These are phyloP conservation scores for Asterophora lycoperdoides DNA, from an alignment of 768 basidiomycete genomes.

Conservation along the genomic window DNA sequence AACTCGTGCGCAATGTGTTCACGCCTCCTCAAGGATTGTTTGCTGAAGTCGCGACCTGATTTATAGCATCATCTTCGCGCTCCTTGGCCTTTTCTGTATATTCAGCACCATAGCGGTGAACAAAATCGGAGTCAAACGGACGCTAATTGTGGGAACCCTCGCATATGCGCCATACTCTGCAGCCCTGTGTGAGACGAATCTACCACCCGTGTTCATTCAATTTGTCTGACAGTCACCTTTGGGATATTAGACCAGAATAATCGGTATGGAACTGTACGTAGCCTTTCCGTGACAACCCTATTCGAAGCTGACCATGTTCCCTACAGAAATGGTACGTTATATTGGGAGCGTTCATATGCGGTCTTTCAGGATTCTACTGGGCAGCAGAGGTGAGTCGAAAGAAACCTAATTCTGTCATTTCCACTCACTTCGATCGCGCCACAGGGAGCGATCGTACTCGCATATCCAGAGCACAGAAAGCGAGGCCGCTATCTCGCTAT, in stretches of 20 bases:
- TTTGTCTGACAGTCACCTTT: not conserved
- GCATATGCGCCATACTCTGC: slow-evolving; percentile 15
- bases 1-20: slow-evolving; percentile 1
- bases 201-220: not conserved
- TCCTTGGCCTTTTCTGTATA: slow-evolving; percentile 17
- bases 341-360: slow-evolving; percentile 10
- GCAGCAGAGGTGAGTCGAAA: slow-evolving; percentile 15
- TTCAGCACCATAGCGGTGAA: slow-evolving; percentile 16
- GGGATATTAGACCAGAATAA: slow-evolving; percentile 16
- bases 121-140: slow-evolving; percentile 13
- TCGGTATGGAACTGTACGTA: slow-evolving; percentile 17
- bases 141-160: slow-evolving; percentile 14
- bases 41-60: not conserved
- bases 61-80: slow-evolving; percentile 14
- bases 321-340: slow-evolving; percentile 17
- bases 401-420: not conserved
- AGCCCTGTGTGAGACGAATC: slow-evolving; percentile 10
- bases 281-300: not conserved
- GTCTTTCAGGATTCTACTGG: slow-evolving; percentile 18
- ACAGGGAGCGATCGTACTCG: slow-evolving; percentile 12
- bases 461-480: slow-evolving; percentile 14
- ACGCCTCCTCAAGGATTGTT: not conserved
- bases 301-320: not conserved
- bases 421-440: not conserved
- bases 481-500: slow-evolving; percentile 13